A percentile compares a stretch with the other conserved stretches of the same genome.
Conservation (phyloP, 495 filamentous ascomycete genomes). For the Hyaloscypha variabilis region DNA sequence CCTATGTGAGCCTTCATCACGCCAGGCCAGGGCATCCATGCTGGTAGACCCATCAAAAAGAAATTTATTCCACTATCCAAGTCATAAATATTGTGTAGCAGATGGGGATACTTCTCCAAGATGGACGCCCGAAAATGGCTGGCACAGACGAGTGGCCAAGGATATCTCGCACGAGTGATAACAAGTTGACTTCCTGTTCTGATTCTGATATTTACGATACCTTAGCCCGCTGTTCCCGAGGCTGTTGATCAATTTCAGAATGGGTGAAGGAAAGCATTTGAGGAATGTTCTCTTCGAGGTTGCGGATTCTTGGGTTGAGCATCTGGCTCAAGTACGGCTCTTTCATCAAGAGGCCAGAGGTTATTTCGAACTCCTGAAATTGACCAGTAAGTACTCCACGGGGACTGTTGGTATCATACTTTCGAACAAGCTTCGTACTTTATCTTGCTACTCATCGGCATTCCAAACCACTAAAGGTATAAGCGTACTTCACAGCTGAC, state of each 20-base stretch:
- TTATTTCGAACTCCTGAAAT: slow-evolving; percentile 39
- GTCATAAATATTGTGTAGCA: slow-evolving; percentile 56
- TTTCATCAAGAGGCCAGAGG: slow-evolving; percentile 43
- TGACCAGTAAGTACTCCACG: slow-evolving; percentile 26
- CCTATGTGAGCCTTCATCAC: slow-evolving; percentile 55
- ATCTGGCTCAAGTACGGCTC: slow-evolving; percentile 47
- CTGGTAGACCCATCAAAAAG: slow-evolving; percentile 53
- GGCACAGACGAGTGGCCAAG: slow-evolving; percentile 52
- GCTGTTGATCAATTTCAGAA: slow-evolving; percentile 61
- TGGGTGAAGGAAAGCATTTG: slow-evolving; percentile 60
- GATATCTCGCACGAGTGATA: slow-evolving; percentile 57
- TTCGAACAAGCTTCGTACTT: slow-evolving; percentile 22
- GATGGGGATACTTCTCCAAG: slow-evolving; percentile 53
- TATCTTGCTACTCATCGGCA: slow-evolving; percentile 33
- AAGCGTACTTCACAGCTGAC: slow-evolving; percentile 16
- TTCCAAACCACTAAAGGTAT: slow-evolving; percentile 50
- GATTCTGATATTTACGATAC: slow-evolving; percentile 36
- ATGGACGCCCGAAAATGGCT: slow-evolving; percentile 57
- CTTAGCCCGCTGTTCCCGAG: slow-evolving; percentile 58
- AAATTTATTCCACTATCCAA: slow-evolving; percentile 55
- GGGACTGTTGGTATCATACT: slow-evolving; percentile 5
- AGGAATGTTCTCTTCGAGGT: slow-evolving; percentile 45
- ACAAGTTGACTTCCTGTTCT: slow-evolving; percentile 52
- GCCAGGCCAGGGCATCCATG: slow-evolving; percentile 51
- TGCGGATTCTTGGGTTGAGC: slow-evolving; percentile 35